phyloP scores from a whole-genome alignment of 441 rosid genomes.

The Jatropha podagrica region DNA sequence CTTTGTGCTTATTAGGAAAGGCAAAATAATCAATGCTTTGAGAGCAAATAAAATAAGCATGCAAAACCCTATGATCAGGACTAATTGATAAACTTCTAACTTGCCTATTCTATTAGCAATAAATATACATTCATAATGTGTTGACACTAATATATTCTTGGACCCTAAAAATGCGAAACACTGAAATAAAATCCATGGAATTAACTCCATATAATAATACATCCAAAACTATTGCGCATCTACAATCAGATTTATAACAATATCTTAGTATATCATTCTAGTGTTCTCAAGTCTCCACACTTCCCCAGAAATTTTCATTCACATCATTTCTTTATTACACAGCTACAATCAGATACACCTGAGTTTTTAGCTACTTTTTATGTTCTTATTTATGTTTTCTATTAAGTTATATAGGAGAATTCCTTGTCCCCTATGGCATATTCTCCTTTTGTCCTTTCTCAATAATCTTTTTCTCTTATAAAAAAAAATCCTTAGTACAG shows the following conservation, averaged over 20 bases:
- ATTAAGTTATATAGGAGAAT: neutral
- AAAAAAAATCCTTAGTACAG: neutral
- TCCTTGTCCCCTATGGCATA: neutral
- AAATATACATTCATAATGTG: neutral
- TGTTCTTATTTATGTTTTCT: neutral
- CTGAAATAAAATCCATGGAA: neutral
- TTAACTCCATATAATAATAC: neutral
- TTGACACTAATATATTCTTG: neutral
- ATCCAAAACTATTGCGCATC: neutral
- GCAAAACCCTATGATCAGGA: neutral
- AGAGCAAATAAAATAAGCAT: too few species aligned
- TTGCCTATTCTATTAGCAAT: neutral
- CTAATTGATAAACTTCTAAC: neutral
- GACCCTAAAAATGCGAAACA: neutral
- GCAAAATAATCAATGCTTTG: too few species aligned
- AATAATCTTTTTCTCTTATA: neutral
- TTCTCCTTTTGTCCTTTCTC: neutral
- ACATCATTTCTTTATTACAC: neutral
- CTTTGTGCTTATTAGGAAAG: too few species aligned
- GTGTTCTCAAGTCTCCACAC: neutral
- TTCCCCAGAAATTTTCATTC: neutral
- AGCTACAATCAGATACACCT: neutral
- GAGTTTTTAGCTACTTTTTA: neutral
- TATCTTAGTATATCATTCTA: slow-evolving; percentile 1
- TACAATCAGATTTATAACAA: neutral